These are phyloP conservation scores for Globisporangium lucens DNA, from an alignment of 352 stramenopile genomes.

Conservation along the genomic window DNA sequence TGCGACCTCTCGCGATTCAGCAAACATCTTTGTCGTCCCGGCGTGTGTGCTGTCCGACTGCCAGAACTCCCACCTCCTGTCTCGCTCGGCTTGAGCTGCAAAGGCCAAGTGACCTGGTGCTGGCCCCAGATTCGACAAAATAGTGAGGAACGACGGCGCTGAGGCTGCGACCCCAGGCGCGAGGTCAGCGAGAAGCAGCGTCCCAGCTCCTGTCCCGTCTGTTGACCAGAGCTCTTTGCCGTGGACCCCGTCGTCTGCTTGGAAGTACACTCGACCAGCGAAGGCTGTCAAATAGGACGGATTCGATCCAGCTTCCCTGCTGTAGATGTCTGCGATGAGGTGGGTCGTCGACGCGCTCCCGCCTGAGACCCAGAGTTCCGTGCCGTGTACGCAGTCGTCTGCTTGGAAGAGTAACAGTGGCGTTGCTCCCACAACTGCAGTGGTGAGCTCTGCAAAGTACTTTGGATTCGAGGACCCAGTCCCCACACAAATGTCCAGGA, in stretches of 20 bases:
- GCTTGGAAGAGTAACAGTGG: conserved; percentile 75
- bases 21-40: conserved; percentile 36
- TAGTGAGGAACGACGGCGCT: conserved; percentile 40
- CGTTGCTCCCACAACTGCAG: neutral
- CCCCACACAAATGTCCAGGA: conserved; percentile 61
- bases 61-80: conserved; percentile 49
- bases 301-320: conserved; percentile 34
- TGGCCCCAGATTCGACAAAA: conserved; percentile 13
- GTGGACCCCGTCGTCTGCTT: conserved; percentile 73
- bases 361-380: conserved; percentile 80
- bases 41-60: conserved; percentile 39
- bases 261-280: conserved; percentile 55
- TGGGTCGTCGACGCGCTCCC: conserved; percentile 43
- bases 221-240: conserved; percentile 80
- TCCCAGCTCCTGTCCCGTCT: conserved; percentile 50
- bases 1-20: conserved; percentile 30
- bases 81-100: conserved; percentile 30
- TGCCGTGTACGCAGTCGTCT: conserved; percentile 73
- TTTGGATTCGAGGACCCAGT: conserved; percentile 44
- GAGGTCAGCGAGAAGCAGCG: conserved; percentile 60
- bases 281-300: conserved; percentile 60
- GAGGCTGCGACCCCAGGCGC: conserved; percentile 32
- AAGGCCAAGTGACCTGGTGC: conserved; percentile 24
- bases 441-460: conserved; percentile 35
- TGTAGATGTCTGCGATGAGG: conserved; percentile 61